These are phyloP conservation scores for Paramyrothecium roridum DNA, from an alignment of 2,329 filamentous ascomycete genomes.

Conservation along the genomic window DNA sequence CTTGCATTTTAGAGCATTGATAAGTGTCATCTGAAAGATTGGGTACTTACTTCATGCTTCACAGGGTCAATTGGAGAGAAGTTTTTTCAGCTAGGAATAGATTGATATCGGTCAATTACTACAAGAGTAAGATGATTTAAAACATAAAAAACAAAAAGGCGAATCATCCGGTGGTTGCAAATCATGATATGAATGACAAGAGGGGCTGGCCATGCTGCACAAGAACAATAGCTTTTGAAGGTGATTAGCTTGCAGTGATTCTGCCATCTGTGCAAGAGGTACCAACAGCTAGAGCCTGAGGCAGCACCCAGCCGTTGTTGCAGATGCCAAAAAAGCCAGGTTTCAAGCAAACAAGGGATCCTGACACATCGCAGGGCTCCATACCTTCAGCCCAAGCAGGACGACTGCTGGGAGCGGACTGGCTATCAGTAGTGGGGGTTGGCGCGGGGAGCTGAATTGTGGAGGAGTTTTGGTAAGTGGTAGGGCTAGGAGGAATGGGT, in stretches of 20 bases:
- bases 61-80: no score
- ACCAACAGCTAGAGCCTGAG: constrained; percentile 11
- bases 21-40: no score
- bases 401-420: not conserved
- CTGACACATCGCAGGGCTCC: constrained; percentile 11
- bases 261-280: constrained; percentile 15
- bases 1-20: no score
- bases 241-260: constrained; percentile 3
- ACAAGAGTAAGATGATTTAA: no score
- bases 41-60: no score
- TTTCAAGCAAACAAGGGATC: constrained; percentile 12
- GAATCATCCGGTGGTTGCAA: no score
- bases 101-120: no score
- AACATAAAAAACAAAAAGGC: no score
- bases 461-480: not conserved
- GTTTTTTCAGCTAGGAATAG: no score
- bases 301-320: constrained; percentile 15
- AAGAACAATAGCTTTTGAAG: no score
- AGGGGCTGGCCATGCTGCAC: no score
- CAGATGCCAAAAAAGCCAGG: constrained; percentile 16
- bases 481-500: not conserved
- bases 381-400: constrained; percentile 11
- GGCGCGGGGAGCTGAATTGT: not conserved
- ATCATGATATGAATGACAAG: no score
- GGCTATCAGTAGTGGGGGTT: constrained; percentile 1